Base-by-base conservation (phyloP, 192 early-diverging fungal genomes). In the Glomus cerebriforme region DNA sequence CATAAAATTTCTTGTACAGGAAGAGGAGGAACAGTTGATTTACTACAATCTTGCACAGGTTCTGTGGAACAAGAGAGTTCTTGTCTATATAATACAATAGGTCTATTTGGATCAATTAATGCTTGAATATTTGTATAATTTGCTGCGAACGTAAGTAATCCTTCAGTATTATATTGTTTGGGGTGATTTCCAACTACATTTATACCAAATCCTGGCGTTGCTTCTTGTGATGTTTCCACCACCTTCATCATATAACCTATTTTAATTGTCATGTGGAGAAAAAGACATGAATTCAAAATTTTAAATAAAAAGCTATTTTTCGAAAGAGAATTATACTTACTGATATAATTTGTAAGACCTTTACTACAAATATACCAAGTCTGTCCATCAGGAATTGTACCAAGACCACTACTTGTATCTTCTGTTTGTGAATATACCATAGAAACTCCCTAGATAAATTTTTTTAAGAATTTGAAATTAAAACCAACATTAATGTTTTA, bases 341-440 rank as follows among this genome's bases (percentile, higher is more conserved):
- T 26, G 8, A 63, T 63, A 63, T 13, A 63, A 63, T 29, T 63
- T 15, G 62, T 63, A 22, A 10, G 2, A 27, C 1, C 24, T 63
- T 24, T 27, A 63, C 62, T 63, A 63, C 62, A 63, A 63, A 27
- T 63, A 63, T 63, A 63, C 62, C 62, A 63, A 12, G 62, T 27
- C 24, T 29, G 27, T 27, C 19, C 12, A 0, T 24, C 24, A 13
- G 27, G 62, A 24, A 63, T 29, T 29, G 19, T 8, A 2, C n/a
- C 27, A 63, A 63, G 12, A 27, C 62, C 62, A 63, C 8, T 29
- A 63, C 26, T 63, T 26, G 62, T 63, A 26, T 63, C 58, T 15
- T 0, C 27, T 60, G n/a, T 3, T 27, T 63, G 62, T 29, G 62
- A 24, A 63, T 63, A 10, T 3, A 63, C 27, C 9, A 15, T 10